phyloP scores from a whole-genome alignment of 139 green algal genomes.

The Chlamydomonas sphaeroides region DNA sequence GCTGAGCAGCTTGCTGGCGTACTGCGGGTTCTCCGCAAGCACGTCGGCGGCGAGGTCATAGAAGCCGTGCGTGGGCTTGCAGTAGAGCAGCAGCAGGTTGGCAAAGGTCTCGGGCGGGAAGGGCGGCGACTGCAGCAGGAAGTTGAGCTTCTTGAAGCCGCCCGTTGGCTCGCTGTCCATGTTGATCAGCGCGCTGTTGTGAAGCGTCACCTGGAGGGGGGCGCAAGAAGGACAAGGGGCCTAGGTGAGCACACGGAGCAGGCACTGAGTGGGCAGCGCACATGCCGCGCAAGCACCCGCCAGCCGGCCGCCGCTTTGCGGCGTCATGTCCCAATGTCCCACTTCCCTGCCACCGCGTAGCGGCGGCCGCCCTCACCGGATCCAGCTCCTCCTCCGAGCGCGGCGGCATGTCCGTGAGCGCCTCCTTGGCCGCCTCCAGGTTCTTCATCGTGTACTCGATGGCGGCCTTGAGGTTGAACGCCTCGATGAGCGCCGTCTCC shows the following conservation, averaged over 20 bases:
- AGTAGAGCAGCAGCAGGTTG: conserved; percentile 91
- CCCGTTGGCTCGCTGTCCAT: conserved; percentile 74
- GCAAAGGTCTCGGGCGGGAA: conserved; percentile 86
- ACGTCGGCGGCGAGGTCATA: conserved; percentile 85
- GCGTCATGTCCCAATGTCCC: too few species aligned
- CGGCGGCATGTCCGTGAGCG: conserved; percentile 86
- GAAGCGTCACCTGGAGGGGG: conserved; percentile 75
- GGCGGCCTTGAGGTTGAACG: conserved; percentile 91
- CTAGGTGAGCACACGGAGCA: too few species aligned
- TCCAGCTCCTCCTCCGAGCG: conserved; percentile 86
- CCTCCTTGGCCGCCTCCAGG: conserved; percentile 71
- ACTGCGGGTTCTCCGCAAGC: conserved; percentile 79
- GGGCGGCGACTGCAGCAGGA: conserved; percentile 81
- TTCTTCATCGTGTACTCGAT: conserved; percentile 88
- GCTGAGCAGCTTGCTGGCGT: conserved; percentile 66
- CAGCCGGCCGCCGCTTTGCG: too few species aligned
- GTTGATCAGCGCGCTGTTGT: conserved; percentile 88
- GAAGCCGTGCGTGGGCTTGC: conserved; percentile 78
- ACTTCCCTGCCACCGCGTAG: too few species aligned
- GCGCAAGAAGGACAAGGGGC: too few species aligned
- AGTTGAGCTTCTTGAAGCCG: conserved; percentile 90
- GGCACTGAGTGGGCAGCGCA: too few species aligned
- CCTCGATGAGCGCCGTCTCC: conserved; percentile 87
- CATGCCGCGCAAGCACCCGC: too few species aligned
- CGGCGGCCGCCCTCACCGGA: conserved; percentile 62